Percentiles rank a stretch among this genome's conserved stretches.
Conservation (phyloP, 805 yeast genomes). For the Candida jianshihensis region DNA sequence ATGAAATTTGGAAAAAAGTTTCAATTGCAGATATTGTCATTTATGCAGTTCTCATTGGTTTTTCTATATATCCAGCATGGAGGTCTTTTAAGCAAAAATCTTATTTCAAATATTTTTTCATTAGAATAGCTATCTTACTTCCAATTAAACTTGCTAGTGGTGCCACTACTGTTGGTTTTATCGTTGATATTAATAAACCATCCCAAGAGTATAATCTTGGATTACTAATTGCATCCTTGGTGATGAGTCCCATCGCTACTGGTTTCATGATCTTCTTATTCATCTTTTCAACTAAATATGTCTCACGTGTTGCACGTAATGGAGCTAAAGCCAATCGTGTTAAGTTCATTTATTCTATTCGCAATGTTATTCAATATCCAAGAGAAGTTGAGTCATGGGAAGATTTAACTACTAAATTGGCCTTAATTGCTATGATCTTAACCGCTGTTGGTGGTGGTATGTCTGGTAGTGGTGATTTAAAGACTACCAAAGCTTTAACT, state of each 20-base stretch:
- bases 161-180: neutral
- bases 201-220: neutral
- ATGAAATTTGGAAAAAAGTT: neutral
- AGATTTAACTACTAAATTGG: neutral
- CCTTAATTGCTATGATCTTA: neutral
- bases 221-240: conserved; percentile 1
- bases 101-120: conserved; percentile 1
- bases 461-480: neutral
- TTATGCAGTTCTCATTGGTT: neutral
- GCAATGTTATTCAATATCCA: too few relatives aligned
- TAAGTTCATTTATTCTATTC: neutral
- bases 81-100: neutral
- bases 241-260: neutral
- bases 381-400: neutral
- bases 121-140: neutral
- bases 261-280: conserved; percentile 1
- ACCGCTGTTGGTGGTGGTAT: conserved; percentile 1
- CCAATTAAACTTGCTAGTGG: neutral
- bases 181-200: neutral
- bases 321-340: neutral
- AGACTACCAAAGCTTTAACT: neutral
- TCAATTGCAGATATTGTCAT: neutral
- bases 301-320: neutral
- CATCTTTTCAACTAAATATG: neutral
- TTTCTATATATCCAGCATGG: neutral